Evolutionary conservation across 2,329 filamentous ascomycete genomes (phyloP), one percentile per base, ranked within the genome.

Genomic region (Sporothrix inflata): DNA sequence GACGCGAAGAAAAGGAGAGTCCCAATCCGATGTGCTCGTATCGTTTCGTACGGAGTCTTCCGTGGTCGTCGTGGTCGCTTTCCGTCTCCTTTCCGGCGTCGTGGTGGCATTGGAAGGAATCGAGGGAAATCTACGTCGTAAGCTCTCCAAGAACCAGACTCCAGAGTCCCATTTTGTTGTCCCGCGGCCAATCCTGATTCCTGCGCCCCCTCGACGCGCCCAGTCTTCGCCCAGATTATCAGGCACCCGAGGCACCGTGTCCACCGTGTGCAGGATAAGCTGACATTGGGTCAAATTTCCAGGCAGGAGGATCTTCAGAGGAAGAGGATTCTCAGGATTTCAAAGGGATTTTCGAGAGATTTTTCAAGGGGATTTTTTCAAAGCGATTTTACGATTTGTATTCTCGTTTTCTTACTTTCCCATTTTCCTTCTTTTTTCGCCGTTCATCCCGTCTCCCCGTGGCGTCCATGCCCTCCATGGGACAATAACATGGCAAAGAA

Each of bases 1-100:
- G 21, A 53, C 49, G 49, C 8, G 49, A 53, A 57, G 14, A 57
- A n/a, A 57, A 55, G 24, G 53, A 55, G 53, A 16, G 24, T 57
- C 53, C 53, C 53, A 57, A 57, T 57, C 27, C 14, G 53, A 57
- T 57, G 7, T 57, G 53, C 53, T 57, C 53, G 53, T 57, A 57
- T 57, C 53, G 53, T 27, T n/a, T 27, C 4, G 27, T 55, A 19
- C 53, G 53, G 53, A 55, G 53, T 55, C 30, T 55, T 34, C 12
- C 53, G 24, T 55, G 19, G 45, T 47, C 45, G 14, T 6, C 19
- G 45, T 30, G 53, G 9, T 55, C 53, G 24, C 53, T 19, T 47
- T 47, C 45, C 45, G 45, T 47, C 45, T 47, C 45, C 45, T 47
- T 47, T 34, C 45, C 45, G 45, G 45, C 45, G 45, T n/a, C n/a